These are phyloP conservation scores for Cystofilobasidium bisporidii DNA, from an alignment of 768 basidiomycete species.

Conservation along the genomic window DNA sequence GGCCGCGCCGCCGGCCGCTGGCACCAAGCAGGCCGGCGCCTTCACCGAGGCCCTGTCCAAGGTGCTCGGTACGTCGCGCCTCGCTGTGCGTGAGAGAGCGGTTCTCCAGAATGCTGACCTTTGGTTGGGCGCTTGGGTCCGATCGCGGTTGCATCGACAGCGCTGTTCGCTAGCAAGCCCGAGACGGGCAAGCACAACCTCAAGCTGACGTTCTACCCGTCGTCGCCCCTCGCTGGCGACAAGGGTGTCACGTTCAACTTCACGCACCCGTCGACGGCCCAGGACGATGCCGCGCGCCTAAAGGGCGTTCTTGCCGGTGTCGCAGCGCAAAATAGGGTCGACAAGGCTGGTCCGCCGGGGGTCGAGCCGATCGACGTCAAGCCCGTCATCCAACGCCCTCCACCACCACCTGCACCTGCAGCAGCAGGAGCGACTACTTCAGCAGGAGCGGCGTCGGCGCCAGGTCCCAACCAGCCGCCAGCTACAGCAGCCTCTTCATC, in stretches of 20 bases:
- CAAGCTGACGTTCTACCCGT: slow-evolving; percentile 38
- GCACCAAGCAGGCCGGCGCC: slow-evolving; percentile 48
- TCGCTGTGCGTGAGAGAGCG: no score
- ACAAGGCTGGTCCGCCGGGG: slow-evolving; percentile 18
- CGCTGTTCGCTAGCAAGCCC: slow-evolving; percentile 39
- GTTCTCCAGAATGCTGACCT: no score
- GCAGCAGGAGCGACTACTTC: slow-evolving; percentile 2
- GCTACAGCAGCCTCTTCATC: slow-evolving; percentile 11
- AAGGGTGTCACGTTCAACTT: slow-evolving; percentile 37
- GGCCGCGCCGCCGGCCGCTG: slow-evolving; percentile 43
- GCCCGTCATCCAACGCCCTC: neutral
- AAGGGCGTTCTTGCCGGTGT: slow-evolving; percentile 36
- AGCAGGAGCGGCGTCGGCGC: slow-evolving; percentile 1
- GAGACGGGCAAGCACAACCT: slow-evolving; percentile 35
- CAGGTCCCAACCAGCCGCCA: slow-evolving; percentile 23
- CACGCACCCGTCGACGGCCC: slow-evolving; percentile 30
- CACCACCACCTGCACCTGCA: slow-evolving; percentile 13
- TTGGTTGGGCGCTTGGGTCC: no score
- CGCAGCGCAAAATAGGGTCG: slow-evolving; percentile 32
- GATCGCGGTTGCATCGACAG: slow-evolving; percentile 27
- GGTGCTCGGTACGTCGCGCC: slow-evolving; percentile 50
- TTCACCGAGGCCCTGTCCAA: slow-evolving; percentile 43
- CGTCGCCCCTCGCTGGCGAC: slow-evolving; percentile 30
- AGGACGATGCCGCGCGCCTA: slow-evolving; percentile 34
- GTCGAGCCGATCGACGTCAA: neutral